These are phyloP conservation scores for Eragrostis curvula DNA, from an alignment of 176 grass and related monocot genomes.

Conservation along the genomic window DNA sequence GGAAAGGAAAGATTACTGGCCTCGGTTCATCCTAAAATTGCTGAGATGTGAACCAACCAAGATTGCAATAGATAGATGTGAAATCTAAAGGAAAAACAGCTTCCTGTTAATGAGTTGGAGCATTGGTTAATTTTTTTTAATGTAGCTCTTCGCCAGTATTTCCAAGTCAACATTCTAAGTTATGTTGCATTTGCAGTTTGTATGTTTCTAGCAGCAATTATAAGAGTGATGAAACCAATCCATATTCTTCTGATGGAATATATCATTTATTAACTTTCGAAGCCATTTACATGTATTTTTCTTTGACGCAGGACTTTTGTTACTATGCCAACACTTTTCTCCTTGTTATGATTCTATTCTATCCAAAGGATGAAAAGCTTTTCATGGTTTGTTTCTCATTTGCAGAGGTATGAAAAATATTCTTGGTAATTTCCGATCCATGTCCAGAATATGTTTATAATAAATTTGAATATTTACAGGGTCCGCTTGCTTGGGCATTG, in stretches of 20 bases:
- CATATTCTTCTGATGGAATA: not conserved
- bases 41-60: too few relatives aligned
- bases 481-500: conserved; percentile 95
- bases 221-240: not conserved
- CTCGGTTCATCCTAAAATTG: too few relatives aligned
- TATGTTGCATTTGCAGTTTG: not conserved
- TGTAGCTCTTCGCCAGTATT: not conserved
- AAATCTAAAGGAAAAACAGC: not conserved
- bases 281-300: not conserved
- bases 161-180: not conserved
- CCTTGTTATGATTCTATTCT: conserved; percentile 93
- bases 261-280: not conserved
- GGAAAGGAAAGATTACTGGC: too few relatives aligned
- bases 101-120: not conserved
- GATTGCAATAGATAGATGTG: not conserved
- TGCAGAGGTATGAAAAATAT: conserved; percentile 79
- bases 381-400: conserved; percentile 99
- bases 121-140: not conserved
- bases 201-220: not conserved
- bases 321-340: conserved; percentile 99
- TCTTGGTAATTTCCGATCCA: not conserved
- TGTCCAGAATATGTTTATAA: conserved; percentile 21
- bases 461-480: conserved; percentile 60
- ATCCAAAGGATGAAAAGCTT: conserved; percentile 96
- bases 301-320: conserved; percentile 84